Evolutionary conservation across 148 eudicot genomes (phyloP), one percentile per base, ranked within the genome.

Genomic region (Rhododendron simsii): DNA sequence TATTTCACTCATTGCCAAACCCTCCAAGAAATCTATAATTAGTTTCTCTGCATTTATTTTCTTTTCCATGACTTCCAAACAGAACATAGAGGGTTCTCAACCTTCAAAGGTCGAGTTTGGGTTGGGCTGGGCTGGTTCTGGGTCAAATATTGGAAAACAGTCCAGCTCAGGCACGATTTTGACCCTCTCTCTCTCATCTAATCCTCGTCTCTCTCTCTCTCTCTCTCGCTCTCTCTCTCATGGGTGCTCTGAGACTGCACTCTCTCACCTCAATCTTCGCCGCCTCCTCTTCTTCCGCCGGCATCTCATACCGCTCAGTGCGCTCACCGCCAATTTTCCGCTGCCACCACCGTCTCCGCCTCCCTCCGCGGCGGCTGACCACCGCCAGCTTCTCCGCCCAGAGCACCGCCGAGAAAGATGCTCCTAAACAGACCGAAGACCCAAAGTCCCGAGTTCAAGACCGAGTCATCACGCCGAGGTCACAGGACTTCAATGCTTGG

Each of bases 401-500:
- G 37, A 80, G 86, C 79, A 83, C 94, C 39, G 84, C 90, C 12
- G 80, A 85, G 87, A 87, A 81, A 44, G 95, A 86, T 23, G 83
- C 57, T 63, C 59, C 92, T 21, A 61, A 86, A 39, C 85, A 85
- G 57, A 18, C 89, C 35, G 89, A 86, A 85, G 65, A 37, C 45
- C 69, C 39, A 53, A 92, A 88, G 87, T 81, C 89, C 41, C 87
- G 88, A 57, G 84, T 87, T 7, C 90, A 91, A 53, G 98, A 96
- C 21, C 88, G 91, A 88, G 87, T 75, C 0, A 91, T 95, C 16
- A 93, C 98, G 9, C 98, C 96, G 44, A 91, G 99, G 41, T 94
- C 98, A 8, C 91, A 91, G 90, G 98, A 98, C 88, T 98, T 98
- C 90, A 98, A 90, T 84, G 96, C 92, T 0, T 98, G 99, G 99